phyloP scores from a whole-genome alignment of 768 basidiomycete species.

The Amanita pseudoporphyria region DNA sequence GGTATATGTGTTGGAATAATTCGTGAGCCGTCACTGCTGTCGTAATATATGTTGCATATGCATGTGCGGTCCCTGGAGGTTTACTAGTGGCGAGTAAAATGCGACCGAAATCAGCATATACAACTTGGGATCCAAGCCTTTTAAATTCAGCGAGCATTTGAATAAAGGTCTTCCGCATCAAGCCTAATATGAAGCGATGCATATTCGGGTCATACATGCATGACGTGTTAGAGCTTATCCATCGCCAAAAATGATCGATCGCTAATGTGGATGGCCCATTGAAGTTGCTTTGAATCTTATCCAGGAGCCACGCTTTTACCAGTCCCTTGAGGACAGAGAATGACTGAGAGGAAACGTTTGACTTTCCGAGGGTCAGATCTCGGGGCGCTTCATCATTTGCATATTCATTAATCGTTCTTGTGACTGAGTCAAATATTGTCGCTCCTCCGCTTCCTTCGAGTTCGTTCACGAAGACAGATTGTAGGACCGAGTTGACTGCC shows the following conservation, averaged over 20 bases:
- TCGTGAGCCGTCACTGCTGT: slow-evolving; percentile 92
- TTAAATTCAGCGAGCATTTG: slow-evolving; percentile 96
- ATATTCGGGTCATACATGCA: slow-evolving; percentile 88
- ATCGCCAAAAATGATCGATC: slow-evolving; percentile 96
- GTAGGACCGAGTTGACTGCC: slow-evolving; percentile 88
- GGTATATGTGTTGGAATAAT: slow-evolving; percentile 86
- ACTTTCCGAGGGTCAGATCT: slow-evolving; percentile 80
- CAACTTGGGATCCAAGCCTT: slow-evolving; percentile 84
- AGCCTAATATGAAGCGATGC: slow-evolving; percentile 85
- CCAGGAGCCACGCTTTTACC: slow-evolving; percentile 86
- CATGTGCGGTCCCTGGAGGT: slow-evolving; percentile 89
- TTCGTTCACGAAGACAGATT: slow-evolving; percentile 93
- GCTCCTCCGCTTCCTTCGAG: slow-evolving; percentile 92
- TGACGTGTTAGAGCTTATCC: slow-evolving; percentile 82
- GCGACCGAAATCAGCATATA: slow-evolving; percentile 89
- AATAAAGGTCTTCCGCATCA: slow-evolving; percentile 98
- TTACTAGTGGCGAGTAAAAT: slow-evolving; percentile 91
- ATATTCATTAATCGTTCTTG: slow-evolving; percentile 87
- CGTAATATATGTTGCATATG: slow-evolving; percentile 92
- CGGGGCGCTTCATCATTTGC: slow-evolving; percentile 58
- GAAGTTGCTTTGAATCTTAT: slow-evolving; percentile 64
- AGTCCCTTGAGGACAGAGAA: slow-evolving; percentile 80
- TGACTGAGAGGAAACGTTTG: slow-evolving; percentile 77
- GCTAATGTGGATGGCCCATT: slow-evolving; percentile 58
- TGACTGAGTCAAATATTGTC: slow-evolving; percentile 89